Percentiles rank a stretch among this genome's conserved stretches.
phyloP scores from a whole-genome alignment of 2,329 filamentous ascomycete genomes.

The Claviceps arundinis region DNA sequence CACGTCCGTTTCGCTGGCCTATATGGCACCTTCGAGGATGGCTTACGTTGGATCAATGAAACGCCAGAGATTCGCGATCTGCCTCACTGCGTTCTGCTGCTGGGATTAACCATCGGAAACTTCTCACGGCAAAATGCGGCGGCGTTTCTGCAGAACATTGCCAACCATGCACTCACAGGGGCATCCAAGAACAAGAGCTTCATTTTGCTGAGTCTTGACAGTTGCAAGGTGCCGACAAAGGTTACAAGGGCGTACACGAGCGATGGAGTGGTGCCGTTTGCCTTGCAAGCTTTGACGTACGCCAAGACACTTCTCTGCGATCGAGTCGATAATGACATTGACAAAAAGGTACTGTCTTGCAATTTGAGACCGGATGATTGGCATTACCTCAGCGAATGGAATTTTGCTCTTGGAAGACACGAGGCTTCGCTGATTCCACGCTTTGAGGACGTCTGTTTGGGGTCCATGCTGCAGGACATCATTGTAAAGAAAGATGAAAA shows the following conservation, averaged over 20 bases:
- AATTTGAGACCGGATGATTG: neutral
- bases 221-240: neutral
- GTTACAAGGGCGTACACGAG: neutral
- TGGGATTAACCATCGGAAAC: conserved; percentile 1
- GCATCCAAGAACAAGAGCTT: neutral
- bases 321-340: no score
- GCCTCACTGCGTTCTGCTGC: neutral
- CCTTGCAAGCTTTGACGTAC: neutral
- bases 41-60: neutral
- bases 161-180: neutral
- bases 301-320: neutral
- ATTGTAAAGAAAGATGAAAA: neutral
- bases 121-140: neutral
- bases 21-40: conserved; percentile 1
- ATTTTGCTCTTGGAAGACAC: neutral
- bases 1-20: neutral
- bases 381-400: conserved; percentile 1
- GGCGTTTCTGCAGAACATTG: neutral
- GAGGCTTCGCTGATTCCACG: conserved; percentile 1
- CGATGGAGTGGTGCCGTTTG: conserved; percentile 1
- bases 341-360: neutral
- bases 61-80: neutral
- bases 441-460: neutral
- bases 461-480: neutral
- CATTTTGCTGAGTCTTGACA: neutral